A percentile compares a stretch with the other conserved stretches of the same genome.
These are phyloP conservation scores for Quercus tomentella DNA, from an alignment of 331 rosid genomes.

Conservation along the genomic window DNA sequence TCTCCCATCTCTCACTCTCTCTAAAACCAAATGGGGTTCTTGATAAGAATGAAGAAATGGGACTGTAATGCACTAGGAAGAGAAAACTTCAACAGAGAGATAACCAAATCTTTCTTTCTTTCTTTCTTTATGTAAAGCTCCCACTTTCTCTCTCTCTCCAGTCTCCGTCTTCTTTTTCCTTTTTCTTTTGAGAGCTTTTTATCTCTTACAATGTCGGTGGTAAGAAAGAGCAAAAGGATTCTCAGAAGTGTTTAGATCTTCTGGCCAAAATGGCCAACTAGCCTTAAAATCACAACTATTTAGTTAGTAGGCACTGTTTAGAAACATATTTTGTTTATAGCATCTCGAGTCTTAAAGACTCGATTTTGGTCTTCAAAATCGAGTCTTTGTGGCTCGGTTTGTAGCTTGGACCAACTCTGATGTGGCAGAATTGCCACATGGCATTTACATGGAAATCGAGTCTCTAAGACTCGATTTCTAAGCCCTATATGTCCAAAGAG, in stretches of 20 bases:
- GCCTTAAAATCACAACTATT: no score
- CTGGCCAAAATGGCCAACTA: no score
- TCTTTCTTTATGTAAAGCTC: slow-evolving; percentile 6
- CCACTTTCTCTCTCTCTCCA: neutral
- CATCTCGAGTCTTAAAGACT: no score
- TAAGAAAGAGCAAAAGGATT: neutral
- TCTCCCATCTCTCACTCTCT: slow-evolving; percentile 35
- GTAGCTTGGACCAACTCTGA: no score
- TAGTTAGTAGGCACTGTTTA: no score
- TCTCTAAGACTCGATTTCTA: no score
- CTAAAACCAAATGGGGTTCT: neutral
- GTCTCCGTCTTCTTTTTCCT: neutral
- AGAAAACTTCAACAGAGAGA: neutral
- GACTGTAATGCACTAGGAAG: neutral
- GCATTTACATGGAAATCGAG: no score
- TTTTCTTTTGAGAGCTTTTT: neutral
- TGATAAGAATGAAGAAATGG: slow-evolving; percentile 11
- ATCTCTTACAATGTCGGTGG: neutral
- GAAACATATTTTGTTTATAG: no score
- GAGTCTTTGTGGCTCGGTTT: no score
- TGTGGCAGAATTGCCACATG: no score
- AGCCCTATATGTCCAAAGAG: no score
- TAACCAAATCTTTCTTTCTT: neutral
- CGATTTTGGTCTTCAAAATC: no score
- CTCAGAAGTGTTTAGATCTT: neutral